Base-by-base conservation (phyloP, 345 rosid genomes). In the Chamaenerion angustifolium region DNA sequence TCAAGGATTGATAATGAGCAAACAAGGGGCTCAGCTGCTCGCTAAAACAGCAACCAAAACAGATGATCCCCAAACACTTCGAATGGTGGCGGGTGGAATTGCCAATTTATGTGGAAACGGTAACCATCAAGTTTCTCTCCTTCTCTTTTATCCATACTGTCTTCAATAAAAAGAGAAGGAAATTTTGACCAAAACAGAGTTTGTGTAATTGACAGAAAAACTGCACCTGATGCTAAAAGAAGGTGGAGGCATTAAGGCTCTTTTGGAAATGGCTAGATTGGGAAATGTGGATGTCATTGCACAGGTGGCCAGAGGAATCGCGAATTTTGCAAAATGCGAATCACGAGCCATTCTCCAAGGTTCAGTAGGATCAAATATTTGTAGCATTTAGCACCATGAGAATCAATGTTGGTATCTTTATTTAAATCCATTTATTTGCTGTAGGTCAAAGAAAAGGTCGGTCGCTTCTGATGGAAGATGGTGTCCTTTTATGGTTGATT, bases 61-160 rank as follows among this genome's bases (percentile, higher is more conserved):
- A 57, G 88, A 83, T 48, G 98, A 90, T 53, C 77, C 82, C 16
- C 95, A 85, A 59, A 85, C 88, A 63, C 81, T 83, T 25, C 76
- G 94, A 71, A 90, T 90, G 98, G 92, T 85, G 57, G 94, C 95
- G 43, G 98, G 98, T 64, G 95, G 88, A 48, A 78, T 85, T 45
- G 95, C 94, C 50, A 90, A 83, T 66, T 67, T 90, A 60, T 90
- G 95, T 13, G 95, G 95, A 58, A 90, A 90, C 60, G 98, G 98
- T 90, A 60, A 62, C 83, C 56, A 41, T 42, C 42, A 64, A 41
- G 14, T 49, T 25, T 12, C 11, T 10, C 23, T 48, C 12, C 8
- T 2, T 12, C 12, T 49, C 14, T 14, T 40, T 23, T 31, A 31
- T 31, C 37, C 37, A 31, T 31, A 7, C 9, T 31, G 37, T 31